A percentile compares a stretch with the other conserved stretches of the same genome.
These are phyloP conservation scores for Ceratobasidium sp. DNA, from an alignment of 1,284 basidiomycete genomes.

Conservation along the genomic window DNA sequence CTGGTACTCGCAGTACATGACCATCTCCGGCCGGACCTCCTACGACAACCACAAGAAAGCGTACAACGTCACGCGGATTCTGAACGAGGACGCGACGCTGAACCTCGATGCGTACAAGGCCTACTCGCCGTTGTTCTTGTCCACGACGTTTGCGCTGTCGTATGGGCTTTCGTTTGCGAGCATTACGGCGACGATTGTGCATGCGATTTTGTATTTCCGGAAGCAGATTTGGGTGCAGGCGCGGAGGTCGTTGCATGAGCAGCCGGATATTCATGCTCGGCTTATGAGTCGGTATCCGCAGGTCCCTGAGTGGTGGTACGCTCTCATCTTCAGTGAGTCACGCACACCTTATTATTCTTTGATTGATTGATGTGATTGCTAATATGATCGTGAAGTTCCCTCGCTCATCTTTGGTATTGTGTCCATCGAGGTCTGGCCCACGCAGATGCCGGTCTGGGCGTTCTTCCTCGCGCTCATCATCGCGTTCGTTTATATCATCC, in stretches of 20 bases:
- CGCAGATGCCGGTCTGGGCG: slow-evolving; percentile 74
- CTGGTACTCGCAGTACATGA: slow-evolving; percentile 62
- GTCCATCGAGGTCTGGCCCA: slow-evolving; percentile 76
- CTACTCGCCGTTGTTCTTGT: slow-evolving; percentile 89
- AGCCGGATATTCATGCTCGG: slow-evolving; percentile 83
- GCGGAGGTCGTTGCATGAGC: slow-evolving; percentile 71
- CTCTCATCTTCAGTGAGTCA: slow-evolving; percentile 56
- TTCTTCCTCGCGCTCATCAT: slow-evolving; percentile 58
- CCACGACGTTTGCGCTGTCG: slow-evolving; percentile 74
- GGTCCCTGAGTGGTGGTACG: slow-evolving; percentile 79
- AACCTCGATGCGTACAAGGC: slow-evolving; percentile 74
- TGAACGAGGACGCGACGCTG: slow-evolving; percentile 70
- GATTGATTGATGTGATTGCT: slow-evolving; percentile 21
- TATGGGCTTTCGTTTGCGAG: slow-evolving; percentile 80
- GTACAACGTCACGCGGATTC: slow-evolving; percentile 79
- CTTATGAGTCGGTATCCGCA: slow-evolving; percentile 84
- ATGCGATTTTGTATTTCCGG: slow-evolving; percentile 84
- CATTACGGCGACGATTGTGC: slow-evolving; percentile 77
- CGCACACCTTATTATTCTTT: slow-evolving; percentile 5
- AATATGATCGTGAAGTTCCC: slow-evolving; percentile 45
- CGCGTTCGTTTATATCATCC: slow-evolving; percentile 57
- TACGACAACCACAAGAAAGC: slow-evolving; percentile 73
- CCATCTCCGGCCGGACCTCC: slow-evolving; percentile 67
- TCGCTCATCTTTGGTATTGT: slow-evolving; percentile 68
- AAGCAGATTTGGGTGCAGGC: slow-evolving; percentile 75